Base-by-base conservation (phyloP, 306 rosid genomes). In the Benincasa hispida region DNA sequence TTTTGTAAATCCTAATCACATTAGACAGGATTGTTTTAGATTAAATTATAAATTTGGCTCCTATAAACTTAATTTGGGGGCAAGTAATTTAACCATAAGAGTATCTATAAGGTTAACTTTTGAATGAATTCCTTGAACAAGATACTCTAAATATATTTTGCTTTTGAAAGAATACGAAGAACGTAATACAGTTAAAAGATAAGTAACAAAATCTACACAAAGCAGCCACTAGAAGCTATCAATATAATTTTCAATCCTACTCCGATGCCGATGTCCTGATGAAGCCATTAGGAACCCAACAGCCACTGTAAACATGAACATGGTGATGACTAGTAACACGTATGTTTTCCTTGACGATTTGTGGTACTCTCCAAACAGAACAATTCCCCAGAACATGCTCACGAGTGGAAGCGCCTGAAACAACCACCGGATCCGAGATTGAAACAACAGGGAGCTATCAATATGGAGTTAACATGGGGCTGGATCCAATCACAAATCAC, bases 301-400 rank as follows among this genome's bases (percentile, higher is more conserved):
- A 2, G 97, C 97, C 3, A 47, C 90, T 68, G 88, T 82, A 70
- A 93, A 93, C 98, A 93, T 88, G 54, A 75, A 50, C 88, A 91
- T 76, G 96, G 88, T 93, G 80, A 84, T 65, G 19, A 79, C 53
- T 8, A 91, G 93, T 53, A 91, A 55, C 39, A 10, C 13, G 32
- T 88, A 91, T 0, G 96, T 89, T 88, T 85, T 88, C 68, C 87
- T 78, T 8, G 96, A 93, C 10, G 97, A 91, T 88, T 79, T 89
- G 5, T 93, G 83, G 77, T 91, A 93, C 63, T 91, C 97, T 6
- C 98, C 98, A 21, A 89, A 91, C 77, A 91, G 63, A 70, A 89
- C 72, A 4, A 93, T n/a, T 10, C 93, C 98, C 98, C 97, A 93
- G 18, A 93, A 91, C 15, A 97, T 93, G 87, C 93, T 87, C 80